phyloP scores from a whole-genome alignment of 192 early-diverging fungal genomes.

The Rhizophlyctis rosea region DNA sequence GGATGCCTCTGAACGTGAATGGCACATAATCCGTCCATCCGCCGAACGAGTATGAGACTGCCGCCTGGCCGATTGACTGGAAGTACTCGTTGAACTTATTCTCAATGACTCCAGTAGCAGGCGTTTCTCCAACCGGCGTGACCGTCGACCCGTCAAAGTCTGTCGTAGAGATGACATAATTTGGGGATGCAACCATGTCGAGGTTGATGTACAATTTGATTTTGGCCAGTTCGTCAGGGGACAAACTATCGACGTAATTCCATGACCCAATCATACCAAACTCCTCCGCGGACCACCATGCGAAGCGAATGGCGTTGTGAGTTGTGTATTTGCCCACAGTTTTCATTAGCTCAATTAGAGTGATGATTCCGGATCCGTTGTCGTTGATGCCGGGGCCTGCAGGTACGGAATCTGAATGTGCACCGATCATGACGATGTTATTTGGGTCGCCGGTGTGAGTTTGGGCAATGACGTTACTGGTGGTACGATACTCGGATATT shows the following conservation, averaged over 20 bases:
- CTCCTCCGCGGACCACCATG: slow-evolving; percentile 39
- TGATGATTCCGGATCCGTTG: slow-evolving; percentile 43
- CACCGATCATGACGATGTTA: slow-evolving; percentile 35
- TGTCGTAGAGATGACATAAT: slow-evolving; percentile 39
- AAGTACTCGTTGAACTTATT: slow-evolving; percentile 33
- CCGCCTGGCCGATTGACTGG: slow-evolving; percentile 11
- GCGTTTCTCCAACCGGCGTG: neutral
- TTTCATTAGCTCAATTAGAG: slow-evolving; percentile 39
- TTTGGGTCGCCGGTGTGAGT: slow-evolving; percentile 25
- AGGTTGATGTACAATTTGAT: slow-evolving; percentile 37
- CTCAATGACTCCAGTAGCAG: slow-evolving; percentile 12
- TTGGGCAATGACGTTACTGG: slow-evolving; percentile 36
- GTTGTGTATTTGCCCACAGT: slow-evolving; percentile 23
- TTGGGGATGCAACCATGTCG: slow-evolving; percentile 50
- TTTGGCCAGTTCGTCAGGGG: slow-evolving; percentile 10
- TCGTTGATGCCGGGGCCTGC: slow-evolving; percentile 49
- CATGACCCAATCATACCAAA: slow-evolving; percentile 38
- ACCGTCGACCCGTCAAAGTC: slow-evolving; percentile 23
- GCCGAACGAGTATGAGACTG: slow-evolving; percentile 26
- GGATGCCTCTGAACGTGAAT: slow-evolving; percentile 34
- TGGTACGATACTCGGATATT: slow-evolving; percentile 13
- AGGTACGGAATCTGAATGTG: slow-evolving; percentile 43
- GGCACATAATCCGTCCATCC: slow-evolving; percentile 36
- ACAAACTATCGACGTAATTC: slow-evolving; percentile 43
- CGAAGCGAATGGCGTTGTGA: slow-evolving; percentile 36